Conservation (phyloP, 2,329 filamentous ascomycete genomes). For the Pyrenochaeta sp. region DNA sequence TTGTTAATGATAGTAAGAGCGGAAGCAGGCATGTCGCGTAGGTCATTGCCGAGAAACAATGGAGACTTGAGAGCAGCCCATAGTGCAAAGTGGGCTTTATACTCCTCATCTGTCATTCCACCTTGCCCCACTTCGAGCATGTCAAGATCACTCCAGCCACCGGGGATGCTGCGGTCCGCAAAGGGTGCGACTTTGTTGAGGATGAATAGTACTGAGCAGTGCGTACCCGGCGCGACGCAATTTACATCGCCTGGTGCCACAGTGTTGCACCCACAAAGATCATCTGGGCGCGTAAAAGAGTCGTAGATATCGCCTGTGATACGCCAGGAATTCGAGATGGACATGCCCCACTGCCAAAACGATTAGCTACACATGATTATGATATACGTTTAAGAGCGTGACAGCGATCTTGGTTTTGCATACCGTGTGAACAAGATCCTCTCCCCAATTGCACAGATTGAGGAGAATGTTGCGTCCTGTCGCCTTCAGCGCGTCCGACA, state of each 20-base stretch:
- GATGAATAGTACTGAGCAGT: slow-evolving; percentile 40
- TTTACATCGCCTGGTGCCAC: slow-evolving; percentile 33
- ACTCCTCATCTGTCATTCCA: slow-evolving; percentile 41
- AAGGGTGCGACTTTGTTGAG: slow-evolving; percentile 40
- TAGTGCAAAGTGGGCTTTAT: slow-evolving; percentile 51
- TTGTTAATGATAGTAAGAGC: slow-evolving; percentile 53
- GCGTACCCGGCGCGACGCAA: slow-evolving; percentile 36
- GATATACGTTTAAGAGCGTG: not conserved
- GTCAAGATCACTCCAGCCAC: slow-evolving; percentile 42
- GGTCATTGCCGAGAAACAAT: slow-evolving; percentile 54
- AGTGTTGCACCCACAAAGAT: slow-evolving; percentile 36
- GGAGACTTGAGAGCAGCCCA: slow-evolving; percentile 55
- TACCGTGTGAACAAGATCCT: slow-evolving; percentile 39
- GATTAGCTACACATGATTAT: slow-evolving; percentile 3
- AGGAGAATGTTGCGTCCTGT: slow-evolving; percentile 36
- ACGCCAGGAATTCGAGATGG: slow-evolving; percentile 47
- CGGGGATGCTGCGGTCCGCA: slow-evolving; percentile 36
- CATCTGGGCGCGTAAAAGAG: slow-evolving; percentile 38
- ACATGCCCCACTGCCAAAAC: slow-evolving; percentile 40
- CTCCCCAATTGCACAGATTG: slow-evolving; percentile 49
- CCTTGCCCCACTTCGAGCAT: slow-evolving; percentile 43
- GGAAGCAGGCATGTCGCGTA: slow-evolving; percentile 49
- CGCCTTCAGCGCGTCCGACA: slow-evolving; percentile 33
- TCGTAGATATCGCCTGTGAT: slow-evolving; percentile 43
- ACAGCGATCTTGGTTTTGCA: slow-evolving; percentile 4